Percentiles rank a stretch among this genome's conserved stretches.
Conservation (phyloP, 1,284 basidiomycete species). For the Sanguinoderma infundibulare region DNA sequence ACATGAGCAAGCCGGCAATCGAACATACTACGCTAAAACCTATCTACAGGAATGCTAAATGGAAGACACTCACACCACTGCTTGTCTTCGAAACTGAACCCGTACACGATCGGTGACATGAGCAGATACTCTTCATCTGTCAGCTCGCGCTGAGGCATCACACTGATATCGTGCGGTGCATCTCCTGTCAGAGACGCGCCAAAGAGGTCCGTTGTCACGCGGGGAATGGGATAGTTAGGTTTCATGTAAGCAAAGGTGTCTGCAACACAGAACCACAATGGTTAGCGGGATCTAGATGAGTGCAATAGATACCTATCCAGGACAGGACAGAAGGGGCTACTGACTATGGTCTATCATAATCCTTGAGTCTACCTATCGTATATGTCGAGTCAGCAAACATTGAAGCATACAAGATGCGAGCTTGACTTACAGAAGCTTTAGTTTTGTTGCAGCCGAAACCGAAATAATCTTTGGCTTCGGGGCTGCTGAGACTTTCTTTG, state of each 20-base stretch:
- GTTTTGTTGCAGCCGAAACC: no score
- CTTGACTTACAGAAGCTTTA: slow-evolving; percentile 52
- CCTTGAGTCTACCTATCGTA: slow-evolving; percentile 39
- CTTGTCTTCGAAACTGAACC: slow-evolving; percentile 63
- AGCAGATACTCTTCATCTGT: slow-evolving; percentile 56
- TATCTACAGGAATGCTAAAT: background rate
- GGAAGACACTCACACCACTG: slow-evolving; percentile 52
- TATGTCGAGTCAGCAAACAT: background rate
- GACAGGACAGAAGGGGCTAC: slow-evolving; percentile 16
- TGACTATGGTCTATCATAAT: slow-evolving; percentile 63
- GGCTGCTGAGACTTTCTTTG: slow-evolving; percentile 33
- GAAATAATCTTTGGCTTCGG: no score
- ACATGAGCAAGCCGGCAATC: background rate
- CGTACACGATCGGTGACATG: slow-evolving; percentile 58
- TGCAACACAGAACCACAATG: slow-evolving; percentile 10
- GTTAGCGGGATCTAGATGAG: slow-evolving; percentile 6
- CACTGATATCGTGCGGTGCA: slow-evolving; percentile 17
- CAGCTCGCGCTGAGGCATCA: slow-evolving; percentile 38
- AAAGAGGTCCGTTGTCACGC: slow-evolving; percentile 32
- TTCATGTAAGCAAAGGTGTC: slow-evolving; percentile 35
- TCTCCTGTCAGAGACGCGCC: slow-evolving; percentile 36
- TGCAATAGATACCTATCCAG: background rate
- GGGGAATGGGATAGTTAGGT: slow-evolving; percentile 34
- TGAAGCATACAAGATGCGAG: background rate
- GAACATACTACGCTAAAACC: background rate